Conservation (phyloP, 768 basidiomycete species). For the Mycena galopus region DNA sequence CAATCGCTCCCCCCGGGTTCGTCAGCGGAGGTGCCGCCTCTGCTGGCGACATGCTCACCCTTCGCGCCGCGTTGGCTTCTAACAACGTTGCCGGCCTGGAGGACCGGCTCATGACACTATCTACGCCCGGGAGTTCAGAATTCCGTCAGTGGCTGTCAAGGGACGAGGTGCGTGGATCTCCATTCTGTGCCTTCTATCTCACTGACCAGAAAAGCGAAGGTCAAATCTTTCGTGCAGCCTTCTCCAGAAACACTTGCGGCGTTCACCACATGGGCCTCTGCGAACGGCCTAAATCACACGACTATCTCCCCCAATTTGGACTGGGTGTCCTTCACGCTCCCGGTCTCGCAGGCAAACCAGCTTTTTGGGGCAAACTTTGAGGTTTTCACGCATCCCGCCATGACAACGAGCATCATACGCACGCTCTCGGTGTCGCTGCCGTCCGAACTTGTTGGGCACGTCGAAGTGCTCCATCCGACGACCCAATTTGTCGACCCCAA, state of each 20-base stretch:
- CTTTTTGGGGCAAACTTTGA: not conserved
- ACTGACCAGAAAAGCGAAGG: not conserved
- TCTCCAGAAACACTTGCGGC: not conserved
- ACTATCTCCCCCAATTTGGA: not conserved
- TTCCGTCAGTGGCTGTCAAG: not conserved
- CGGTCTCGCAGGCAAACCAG: not conserved
- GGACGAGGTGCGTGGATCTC: not conserved
- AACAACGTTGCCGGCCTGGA: not conserved
- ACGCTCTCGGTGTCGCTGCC: not conserved
- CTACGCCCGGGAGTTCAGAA: not conserved
- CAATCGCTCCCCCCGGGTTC: not conserved
- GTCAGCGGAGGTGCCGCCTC: not conserved
- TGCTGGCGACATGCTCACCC: not conserved
- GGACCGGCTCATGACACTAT: not conserved
- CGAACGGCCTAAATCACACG: not conserved
- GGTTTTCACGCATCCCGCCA: not conserved
- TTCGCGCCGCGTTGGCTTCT: not conserved
- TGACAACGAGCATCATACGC: not conserved
- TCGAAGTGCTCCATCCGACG: not conserved
- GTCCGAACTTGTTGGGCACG: not conserved
- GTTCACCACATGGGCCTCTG: not conserved
- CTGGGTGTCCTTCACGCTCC: not conserved
- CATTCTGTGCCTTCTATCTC: not conserved
- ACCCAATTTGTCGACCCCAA: not conserved
- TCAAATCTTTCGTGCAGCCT: not conserved